Evolutionary conservation across 257 asterid genomes (phyloP), one percentile per base, ranked within the genome.

Genomic region (Salvia miltiorrhiza): DNA sequence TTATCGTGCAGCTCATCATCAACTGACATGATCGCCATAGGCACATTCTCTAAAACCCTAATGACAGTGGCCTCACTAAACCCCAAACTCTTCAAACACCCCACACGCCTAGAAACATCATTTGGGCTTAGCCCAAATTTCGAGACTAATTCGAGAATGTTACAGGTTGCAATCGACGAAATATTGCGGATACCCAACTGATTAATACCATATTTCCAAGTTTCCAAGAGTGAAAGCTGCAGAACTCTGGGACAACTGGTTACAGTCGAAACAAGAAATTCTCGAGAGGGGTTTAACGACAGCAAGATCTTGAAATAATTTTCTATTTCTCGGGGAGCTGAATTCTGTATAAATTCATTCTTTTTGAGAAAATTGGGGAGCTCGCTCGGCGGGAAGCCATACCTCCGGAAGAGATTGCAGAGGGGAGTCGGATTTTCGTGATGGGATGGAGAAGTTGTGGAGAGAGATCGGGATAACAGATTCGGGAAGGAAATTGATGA

Each of bases 31-130:
- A 86, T 77, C 24, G 81, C 81, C 79, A 20, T 43, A 33, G 97
- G 94, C 73, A 73, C 80, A 16, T 76, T 54, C 80, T 93, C 97
- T 54, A 90, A 78, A 82, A 90, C 79, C 72, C 73, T 82, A 72
- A 23, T 72, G 43, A 84, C 55, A 9, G 88, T 73, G 44, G 69
- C 72, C 70, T 70, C 84, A 72, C 76, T 82, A 61, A 87, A 73
- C 45, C 89, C 95, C 41, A 78, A 79, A 68, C 70, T 78, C 74
- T 73, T 85, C 57, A 93, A 77, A 78, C 79, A 76, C 73, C 73
- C 59, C 43, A 87, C 19, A 59, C 83, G 63, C 56, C 56, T 69
- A 10, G 37, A 72, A 76, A 80, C 75, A 71, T 75, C 82, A 77
- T 76, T 75, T 11, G 90, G 90, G 73, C 57, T 70, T 30, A 88